phyloP scores from a whole-genome alignment of 2,329 filamentous ascomycete species.

The Dactylellina drechsleri region DNA sequence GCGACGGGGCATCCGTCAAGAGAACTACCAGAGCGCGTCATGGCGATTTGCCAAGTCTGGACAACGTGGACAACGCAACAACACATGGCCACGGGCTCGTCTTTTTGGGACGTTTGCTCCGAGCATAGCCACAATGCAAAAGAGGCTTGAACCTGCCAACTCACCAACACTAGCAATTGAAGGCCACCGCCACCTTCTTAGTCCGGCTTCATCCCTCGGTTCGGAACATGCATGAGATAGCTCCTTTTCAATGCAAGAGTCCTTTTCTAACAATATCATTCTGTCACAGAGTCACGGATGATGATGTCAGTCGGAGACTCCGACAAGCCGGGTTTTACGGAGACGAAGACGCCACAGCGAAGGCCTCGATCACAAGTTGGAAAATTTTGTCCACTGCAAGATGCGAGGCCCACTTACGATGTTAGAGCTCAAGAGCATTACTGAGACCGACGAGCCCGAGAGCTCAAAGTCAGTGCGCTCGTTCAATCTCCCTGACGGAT shows the following conservation, averaged over 20 bases:
- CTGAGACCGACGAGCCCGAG: too few relatives aligned
- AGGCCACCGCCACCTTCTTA: constrained; percentile 28
- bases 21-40: constrained; percentile 6
- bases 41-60: constrained; percentile 12
- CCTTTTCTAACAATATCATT: constrained; percentile 1
- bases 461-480: too few relatives aligned
- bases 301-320: constrained; percentile 49
- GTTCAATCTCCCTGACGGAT: too few relatives aligned
- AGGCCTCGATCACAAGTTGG: too few relatives aligned
- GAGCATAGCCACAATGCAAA: constrained; percentile 40
- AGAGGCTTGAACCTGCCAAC: constrained; percentile 42
- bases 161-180: not conserved
- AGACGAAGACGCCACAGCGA: too few relatives aligned
- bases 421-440: too few relatives aligned
- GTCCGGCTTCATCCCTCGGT: constrained; percentile 4
- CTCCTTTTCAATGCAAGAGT: constrained; percentile 16
- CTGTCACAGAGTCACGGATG: constrained; percentile 15
- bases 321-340: constrained; percentile 35
- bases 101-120: constrained; percentile 9
- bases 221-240: not conserved
- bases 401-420: too few relatives aligned
- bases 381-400: too few relatives aligned
- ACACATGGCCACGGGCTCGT: constrained; percentile 12
- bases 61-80: constrained; percentile 22
- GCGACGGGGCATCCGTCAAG: not conserved